phyloP scores from a whole-genome alignment of 371 early-diverging fungal genomes.

The Phascolomyces articulosus region DNA sequence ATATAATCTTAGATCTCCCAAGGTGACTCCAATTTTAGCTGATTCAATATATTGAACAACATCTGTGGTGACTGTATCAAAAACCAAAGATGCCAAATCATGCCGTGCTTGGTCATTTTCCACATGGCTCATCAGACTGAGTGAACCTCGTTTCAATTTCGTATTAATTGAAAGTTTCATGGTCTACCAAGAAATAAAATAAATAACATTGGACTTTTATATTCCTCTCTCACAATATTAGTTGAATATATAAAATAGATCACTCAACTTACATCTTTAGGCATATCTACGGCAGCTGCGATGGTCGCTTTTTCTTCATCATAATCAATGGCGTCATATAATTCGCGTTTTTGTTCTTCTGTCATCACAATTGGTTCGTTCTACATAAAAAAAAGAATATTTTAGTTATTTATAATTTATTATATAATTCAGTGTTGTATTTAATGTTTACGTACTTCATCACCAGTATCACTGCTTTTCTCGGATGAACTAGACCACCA shows the following conservation, averaged over 20 bases:
- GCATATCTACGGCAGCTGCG: constrained; percentile 65
- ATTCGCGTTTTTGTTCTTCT: constrained; percentile 69
- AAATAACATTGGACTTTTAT: too few relatives aligned
- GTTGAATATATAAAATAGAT: not conserved
- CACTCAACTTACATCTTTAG: constrained; percentile 64
- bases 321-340: constrained; percentile 85
- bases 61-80: constrained; percentile 58
- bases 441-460: not conserved
- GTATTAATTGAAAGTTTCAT: constrained; percentile 63
- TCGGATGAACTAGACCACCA: constrained; percentile 51
- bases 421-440: not conserved
- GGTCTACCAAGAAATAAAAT: constrained; percentile 30
- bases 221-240: too few relatives aligned
- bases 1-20: constrained; percentile 48
- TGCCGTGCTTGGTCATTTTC: constrained; percentile 21
- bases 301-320: constrained; percentile 65
- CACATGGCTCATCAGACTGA: constrained; percentile 52
- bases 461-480: not conserved
- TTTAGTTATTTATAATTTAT: not conserved
- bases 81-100: constrained; percentile 66
- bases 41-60: constrained; percentile 43
- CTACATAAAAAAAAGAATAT: not conserved
- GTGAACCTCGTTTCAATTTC: constrained; percentile 70
- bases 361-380: constrained; percentile 29
- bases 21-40: constrained; percentile 32